phyloP scores from a whole-genome alignment of 1,139 yeast genomes.

The Candida smagusa region DNA sequence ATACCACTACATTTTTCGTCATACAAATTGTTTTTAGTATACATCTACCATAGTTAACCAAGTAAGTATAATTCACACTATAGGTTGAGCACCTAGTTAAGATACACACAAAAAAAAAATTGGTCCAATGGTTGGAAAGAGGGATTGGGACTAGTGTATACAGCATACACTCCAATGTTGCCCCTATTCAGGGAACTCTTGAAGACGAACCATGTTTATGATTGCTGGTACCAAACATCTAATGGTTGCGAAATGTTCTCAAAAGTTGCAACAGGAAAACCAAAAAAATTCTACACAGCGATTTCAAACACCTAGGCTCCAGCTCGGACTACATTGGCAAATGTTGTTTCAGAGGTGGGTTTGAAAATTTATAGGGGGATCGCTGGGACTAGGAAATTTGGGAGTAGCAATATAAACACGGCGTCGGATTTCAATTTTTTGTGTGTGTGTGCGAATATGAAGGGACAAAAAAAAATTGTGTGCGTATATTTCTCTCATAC shows the following conservation, averaged over 20 bases:
- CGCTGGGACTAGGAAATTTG: constrained; percentile 14
- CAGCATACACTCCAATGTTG: too few relatives aligned
- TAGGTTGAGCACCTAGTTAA: background rate
- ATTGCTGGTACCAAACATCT: too few relatives aligned
- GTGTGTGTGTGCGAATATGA: background rate
- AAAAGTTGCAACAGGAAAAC: background rate
- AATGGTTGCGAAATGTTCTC: constrained; percentile 6
- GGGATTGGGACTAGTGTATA: constrained; percentile 2
- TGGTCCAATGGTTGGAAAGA: constrained; percentile 1
- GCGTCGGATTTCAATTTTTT: background rate
- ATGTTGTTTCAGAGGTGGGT: too few relatives aligned
- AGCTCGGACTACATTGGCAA: too few relatives aligned
- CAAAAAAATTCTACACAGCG: too few relatives aligned
- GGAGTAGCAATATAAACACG: background rate
- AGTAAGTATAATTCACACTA: constrained; percentile 7
- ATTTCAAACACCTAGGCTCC: too few relatives aligned
- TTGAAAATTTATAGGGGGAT: constrained; percentile 8
- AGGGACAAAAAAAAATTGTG: background rate
- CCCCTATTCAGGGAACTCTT: too few relatives aligned
- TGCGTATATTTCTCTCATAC: background rate
- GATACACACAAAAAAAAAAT: constrained; percentile 2
- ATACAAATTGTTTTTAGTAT: constrained; percentile 8
- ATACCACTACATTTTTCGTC: constrained; percentile 7
- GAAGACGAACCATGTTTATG: too few relatives aligned
- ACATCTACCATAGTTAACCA: constrained; percentile 6